These are phyloP conservation scores for Barnettozyma botsteinii DNA, from an alignment of 805 yeast genomes.

Conservation along the genomic window DNA sequence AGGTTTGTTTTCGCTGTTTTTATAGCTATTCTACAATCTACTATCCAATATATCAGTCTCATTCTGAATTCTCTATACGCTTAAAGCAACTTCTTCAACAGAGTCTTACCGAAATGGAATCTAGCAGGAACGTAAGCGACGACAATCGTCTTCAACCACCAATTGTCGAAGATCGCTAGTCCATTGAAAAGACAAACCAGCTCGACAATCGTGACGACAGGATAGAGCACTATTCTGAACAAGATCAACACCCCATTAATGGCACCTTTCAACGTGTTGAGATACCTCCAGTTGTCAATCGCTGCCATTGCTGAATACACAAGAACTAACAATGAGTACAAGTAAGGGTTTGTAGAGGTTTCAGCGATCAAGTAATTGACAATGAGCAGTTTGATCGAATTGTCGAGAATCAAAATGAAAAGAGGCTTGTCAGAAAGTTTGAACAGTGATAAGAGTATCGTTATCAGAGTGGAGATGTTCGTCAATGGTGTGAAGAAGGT, in stretches of 20 bases:
- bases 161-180: neutral
- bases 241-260: neutral
- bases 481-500: slow-evolving; percentile 2
- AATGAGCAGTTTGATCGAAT: neutral
- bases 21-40: too few species aligned
- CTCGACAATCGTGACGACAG: neutral
- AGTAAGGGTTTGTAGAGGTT: neutral
- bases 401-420: neutral
- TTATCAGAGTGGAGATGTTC: neutral
- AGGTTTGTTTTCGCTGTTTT: too few species aligned
- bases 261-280: neutral
- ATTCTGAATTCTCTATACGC: too few species aligned
- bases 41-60: neutral
- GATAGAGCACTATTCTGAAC: neutral
- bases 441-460: neutral
- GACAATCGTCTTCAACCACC: slow-evolving; percentile 1
- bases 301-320: neutral
- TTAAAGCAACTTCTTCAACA: too few species aligned
- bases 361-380: neutral
- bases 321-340: neutral
- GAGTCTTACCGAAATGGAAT: neutral
- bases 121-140: slow-evolving; percentile 2
- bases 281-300: neutral
- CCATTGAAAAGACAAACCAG: slow-evolving; percentile 3
- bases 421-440: neutral